Conservation (phyloP, 208 protist species). For the Kentomonas sorsogonicus region DNA sequence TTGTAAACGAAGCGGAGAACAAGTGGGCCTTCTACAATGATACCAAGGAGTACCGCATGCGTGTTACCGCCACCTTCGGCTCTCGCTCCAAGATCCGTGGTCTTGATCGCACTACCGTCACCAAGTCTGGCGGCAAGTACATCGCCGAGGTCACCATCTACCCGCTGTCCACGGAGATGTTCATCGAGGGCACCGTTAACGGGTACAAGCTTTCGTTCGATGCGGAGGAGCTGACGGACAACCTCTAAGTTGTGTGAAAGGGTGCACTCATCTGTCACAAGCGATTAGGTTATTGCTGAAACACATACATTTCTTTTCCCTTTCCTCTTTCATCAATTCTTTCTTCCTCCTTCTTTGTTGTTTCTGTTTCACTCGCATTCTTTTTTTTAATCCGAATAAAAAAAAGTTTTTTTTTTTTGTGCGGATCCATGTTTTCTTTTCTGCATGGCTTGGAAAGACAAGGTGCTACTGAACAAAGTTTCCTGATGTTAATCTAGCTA, state of each 20-base stretch:
- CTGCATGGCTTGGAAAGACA: too few relatives aligned
- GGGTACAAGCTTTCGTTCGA: conserved; percentile 59
- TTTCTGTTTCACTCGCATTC: too few relatives aligned
- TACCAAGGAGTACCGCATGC: conserved; percentile 53
- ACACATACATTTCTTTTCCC: too few relatives aligned
- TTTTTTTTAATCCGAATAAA: too few relatives aligned
- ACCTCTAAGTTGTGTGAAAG: not conserved
- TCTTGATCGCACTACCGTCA: conserved; percentile 35
- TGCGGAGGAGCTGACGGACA: conserved; percentile 23
- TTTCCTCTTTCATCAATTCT: too few relatives aligned
- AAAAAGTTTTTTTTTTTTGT: too few relatives aligned
- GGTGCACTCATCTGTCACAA: not conserved
- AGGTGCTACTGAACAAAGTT: too few relatives aligned
- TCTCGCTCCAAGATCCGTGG: conserved; percentile 38
- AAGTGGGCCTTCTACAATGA: conserved; percentile 82
- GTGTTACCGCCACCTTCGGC: conserved; percentile 48
- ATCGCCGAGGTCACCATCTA: conserved; percentile 46
- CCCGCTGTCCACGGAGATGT: conserved; percentile 58
- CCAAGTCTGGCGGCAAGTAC: conserved; percentile 28
- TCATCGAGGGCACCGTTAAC: conserved; percentile 62
- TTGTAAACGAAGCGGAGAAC: conserved; percentile 66
- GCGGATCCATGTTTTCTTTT: too few relatives aligned
- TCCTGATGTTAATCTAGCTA: too few relatives aligned
- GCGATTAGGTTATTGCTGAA: not conserved
- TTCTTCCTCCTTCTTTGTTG: too few relatives aligned